Evolutionary conservation across 2,329 filamentous ascomycete genomes (phyloP).

Genomic region (Fusarium armeniacum): DNA sequence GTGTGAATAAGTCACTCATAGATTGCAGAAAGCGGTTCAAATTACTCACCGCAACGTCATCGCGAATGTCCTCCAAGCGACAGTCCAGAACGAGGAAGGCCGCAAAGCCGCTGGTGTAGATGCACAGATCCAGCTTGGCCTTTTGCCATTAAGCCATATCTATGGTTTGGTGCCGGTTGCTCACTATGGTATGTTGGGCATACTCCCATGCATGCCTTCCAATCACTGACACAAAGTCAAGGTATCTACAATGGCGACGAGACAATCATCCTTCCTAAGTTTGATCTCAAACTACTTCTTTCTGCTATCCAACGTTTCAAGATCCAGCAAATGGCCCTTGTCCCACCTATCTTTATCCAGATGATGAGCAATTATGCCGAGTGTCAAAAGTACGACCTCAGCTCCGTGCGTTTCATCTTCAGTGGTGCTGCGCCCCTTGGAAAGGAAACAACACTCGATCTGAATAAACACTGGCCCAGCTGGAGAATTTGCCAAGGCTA

Average conservation of each 20-base stretch:
- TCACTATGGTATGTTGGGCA: slow-evolving; percentile 28
- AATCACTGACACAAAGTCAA: slow-evolving; percentile 58
- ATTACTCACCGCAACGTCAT: slow-evolving; percentile 86
- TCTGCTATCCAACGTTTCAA: slow-evolving; percentile 75
- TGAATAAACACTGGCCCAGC: slow-evolving; percentile 71
- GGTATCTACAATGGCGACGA: slow-evolving; percentile 79
- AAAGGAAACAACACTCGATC: slow-evolving; percentile 73
- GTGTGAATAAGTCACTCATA: slow-evolving; percentile 8
- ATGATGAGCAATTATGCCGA: slow-evolving; percentile 74
- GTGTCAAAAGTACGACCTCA: slow-evolving; percentile 76
- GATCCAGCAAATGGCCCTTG: slow-evolving; percentile 76
- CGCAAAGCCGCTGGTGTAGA: slow-evolving; percentile 55
- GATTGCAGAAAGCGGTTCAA: slow-evolving; percentile 82
- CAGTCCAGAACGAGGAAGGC: slow-evolving; percentile 58
- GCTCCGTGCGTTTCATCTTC: slow-evolving; percentile 73
- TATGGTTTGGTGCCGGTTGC: slow-evolving; percentile 81
- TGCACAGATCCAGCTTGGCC: slow-evolving; percentile 69
- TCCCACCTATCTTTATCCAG: slow-evolving; percentile 83
- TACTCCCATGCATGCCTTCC: not conserved
- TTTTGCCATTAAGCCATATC: slow-evolving; percentile 87
- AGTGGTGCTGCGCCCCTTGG: slow-evolving; percentile 83
- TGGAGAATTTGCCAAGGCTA: slow-evolving; percentile 81
- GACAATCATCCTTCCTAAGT: slow-evolving; percentile 79
- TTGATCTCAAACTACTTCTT: slow-evolving; percentile 77
- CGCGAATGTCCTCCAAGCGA: slow-evolving; percentile 77